These are phyloP conservation scores for Tarenaya hassleriana DNA, from an alignment of 345 rosid genomes.

Conservation along the genomic window DNA sequence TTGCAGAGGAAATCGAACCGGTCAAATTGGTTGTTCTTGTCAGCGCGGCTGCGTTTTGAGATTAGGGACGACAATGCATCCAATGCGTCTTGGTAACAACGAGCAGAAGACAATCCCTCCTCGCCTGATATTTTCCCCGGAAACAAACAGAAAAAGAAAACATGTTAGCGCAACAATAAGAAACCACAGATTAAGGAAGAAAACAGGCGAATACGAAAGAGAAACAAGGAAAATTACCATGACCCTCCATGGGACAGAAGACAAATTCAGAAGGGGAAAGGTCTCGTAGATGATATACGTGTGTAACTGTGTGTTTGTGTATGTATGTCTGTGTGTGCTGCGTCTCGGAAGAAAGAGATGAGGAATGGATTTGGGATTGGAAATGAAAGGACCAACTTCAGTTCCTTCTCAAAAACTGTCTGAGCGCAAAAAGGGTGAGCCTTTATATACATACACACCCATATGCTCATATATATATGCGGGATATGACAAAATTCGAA, in stretches of 20 bases:
- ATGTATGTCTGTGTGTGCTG: no score
- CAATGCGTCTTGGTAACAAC: slow-evolving; percentile 60
- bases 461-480: neutral
- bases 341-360: neutral
- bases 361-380: slow-evolving; percentile 18
- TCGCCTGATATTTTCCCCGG: slow-evolving; percentile 22
- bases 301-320: neutral
- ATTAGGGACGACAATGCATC: slow-evolving; percentile 80
- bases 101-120: slow-evolving; percentile 28
- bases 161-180: neutral
- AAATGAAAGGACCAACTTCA: slow-evolving; percentile 22
- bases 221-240: slow-evolving; percentile 7
- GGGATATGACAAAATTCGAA: neutral
- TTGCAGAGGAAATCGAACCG: slow-evolving; percentile 67
- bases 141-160: slow-evolving; percentile 13
- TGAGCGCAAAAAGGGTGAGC: slow-evolving; percentile 13
- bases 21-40: slow-evolving; percentile 50
- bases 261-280: neutral
- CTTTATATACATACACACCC: slow-evolving; percentile 9
- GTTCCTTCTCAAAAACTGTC: slow-evolving; percentile 13
- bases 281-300: slow-evolving; percentile 8
- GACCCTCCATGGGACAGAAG: slow-evolving; percentile 16
- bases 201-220: neutral
- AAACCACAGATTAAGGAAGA: neutral
- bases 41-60: slow-evolving; percentile 68